Evolutionary conservation across 768 basidiomycete genomes (phyloP).

Genomic region (Psilocybe cyanescens): DNA sequence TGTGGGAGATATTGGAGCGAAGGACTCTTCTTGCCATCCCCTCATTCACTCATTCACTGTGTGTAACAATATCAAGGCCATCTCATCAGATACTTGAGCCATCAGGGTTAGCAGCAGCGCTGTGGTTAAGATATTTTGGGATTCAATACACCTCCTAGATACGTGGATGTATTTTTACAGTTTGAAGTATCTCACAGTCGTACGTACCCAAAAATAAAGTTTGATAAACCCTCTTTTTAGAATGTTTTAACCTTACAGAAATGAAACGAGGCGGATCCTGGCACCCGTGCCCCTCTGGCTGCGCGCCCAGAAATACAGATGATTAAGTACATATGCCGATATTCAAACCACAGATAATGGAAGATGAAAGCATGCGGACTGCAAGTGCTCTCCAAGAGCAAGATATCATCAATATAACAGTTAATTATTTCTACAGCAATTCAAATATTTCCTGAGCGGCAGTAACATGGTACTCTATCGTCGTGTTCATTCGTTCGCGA

Average conservation of each 20-base stretch:
- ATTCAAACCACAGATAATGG: too few species aligned
- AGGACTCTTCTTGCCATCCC: constrained; percentile 2
- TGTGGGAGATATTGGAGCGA: constrained; percentile 6
- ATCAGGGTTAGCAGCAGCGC: background rate
- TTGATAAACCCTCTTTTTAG: background rate
- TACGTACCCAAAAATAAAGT: background rate
- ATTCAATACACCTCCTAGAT: background rate
- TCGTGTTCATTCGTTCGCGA: too few species aligned
- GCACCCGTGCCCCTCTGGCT: background rate
- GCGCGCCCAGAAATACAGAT: background rate
- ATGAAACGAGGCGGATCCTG: background rate
- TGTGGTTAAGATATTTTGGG: background rate
- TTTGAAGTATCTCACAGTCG: background rate
- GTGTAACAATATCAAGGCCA: constrained; percentile 7
- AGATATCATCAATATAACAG: too few species aligned
- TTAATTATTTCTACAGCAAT: too few species aligned
- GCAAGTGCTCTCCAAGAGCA: too few species aligned
- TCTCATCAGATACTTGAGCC: background rate
- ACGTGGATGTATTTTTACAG: background rate
- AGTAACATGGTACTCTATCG: too few species aligned
- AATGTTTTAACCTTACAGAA: background rate
- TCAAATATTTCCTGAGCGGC: too few species aligned
- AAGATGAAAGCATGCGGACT: too few species aligned
- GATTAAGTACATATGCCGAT: background rate
- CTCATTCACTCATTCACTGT: constrained; percentile 1